Evolutionary conservation across 257 asterid genomes (phyloP).

Genomic region (Solanum microdontum): DNA sequence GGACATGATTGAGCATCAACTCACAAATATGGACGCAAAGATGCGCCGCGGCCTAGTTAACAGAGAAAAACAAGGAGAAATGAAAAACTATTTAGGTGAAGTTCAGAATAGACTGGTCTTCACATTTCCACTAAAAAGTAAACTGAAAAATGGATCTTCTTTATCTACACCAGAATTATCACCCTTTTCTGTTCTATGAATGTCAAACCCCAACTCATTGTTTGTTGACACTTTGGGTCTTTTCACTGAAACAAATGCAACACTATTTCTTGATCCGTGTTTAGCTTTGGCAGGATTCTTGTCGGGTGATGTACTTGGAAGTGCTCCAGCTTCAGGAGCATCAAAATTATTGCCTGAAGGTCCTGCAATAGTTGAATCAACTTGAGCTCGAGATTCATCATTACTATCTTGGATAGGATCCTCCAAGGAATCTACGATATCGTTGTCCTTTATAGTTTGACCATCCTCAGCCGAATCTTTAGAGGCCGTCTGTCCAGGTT

Average conservation of each 20-base stretch:
- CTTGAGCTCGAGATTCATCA: slow-evolving; percentile 12
- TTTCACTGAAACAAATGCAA: slow-evolving; percentile 60
- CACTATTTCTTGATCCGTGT: slow-evolving; percentile 25
- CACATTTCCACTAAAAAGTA: slow-evolving; percentile 36
- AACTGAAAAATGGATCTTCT: slow-evolving; percentile 46
- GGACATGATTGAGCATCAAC: no score
- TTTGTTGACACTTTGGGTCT: slow-evolving; percentile 27
- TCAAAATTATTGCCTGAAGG: slow-evolving; percentile 1
- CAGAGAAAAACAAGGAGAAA: neutral
- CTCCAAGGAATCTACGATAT: neutral
- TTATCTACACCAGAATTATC: slow-evolving; percentile 7
- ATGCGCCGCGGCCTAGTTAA: neutral
- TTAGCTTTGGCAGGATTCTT: slow-evolving; percentile 14
- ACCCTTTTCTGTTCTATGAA: slow-evolving; percentile 17
- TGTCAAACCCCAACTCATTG: slow-evolving; percentile 5
- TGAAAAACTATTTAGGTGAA: neutral
- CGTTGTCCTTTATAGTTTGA: neutral
- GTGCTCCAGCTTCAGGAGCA: slow-evolving; percentile 2
- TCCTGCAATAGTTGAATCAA: slow-evolving; percentile 5
- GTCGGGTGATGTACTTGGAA: slow-evolving; percentile 5
- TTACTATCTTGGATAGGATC: slow-evolving; percentile 4
- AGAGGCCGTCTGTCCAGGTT: slow-evolving; percentile 13
- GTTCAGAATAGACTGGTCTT: slow-evolving; percentile 21
- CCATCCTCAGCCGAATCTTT: slow-evolving; percentile 7
- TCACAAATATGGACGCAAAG: neutral